Percentiles rank a stretch among this genome's conserved stretches.
These are phyloP conservation scores for Hygrophorus russula DNA, from an alignment of 768 basidiomycete species.

Conservation along the genomic window DNA sequence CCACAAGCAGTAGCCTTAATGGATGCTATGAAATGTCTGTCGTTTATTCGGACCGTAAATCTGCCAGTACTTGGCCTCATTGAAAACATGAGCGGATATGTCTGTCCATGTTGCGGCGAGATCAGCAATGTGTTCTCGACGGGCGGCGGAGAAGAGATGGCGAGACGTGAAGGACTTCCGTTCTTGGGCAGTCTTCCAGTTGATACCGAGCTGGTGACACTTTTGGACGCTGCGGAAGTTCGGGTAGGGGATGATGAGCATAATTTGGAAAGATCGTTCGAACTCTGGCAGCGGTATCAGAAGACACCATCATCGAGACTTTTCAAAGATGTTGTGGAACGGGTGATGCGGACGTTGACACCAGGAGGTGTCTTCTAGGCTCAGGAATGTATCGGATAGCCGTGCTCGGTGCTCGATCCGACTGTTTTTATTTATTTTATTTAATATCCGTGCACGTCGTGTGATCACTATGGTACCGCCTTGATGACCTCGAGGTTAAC, in stretches of 20 bases:
- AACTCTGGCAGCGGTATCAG: slow-evolving; percentile 49
- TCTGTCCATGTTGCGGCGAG: slow-evolving; percentile 95
- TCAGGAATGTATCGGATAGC: too few species aligned
- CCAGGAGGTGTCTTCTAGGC: too few species aligned
- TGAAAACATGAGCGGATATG: slow-evolving; percentile 99
- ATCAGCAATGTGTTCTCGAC: slow-evolving; percentile 91
- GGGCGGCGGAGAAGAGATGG: slow-evolving; percentile 88
- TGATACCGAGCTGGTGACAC: slow-evolving; percentile 79
- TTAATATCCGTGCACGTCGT: not conserved
- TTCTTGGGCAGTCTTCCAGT: slow-evolving; percentile 90
- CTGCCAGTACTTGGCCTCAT: slow-evolving; percentile 86
- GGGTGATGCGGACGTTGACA: not conserved
- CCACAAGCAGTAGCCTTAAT: slow-evolving; percentile 94
- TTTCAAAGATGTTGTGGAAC: slow-evolving; percentile 44
- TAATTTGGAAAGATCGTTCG: slow-evolving; percentile 25
- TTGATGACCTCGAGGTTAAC: too few species aligned
- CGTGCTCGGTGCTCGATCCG: too few species aligned
- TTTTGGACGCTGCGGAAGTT: slow-evolving; percentile 57
- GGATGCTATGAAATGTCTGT: slow-evolving; percentile 93
- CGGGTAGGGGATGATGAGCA: slow-evolving; percentile 9
- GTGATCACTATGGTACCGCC: too few species aligned
- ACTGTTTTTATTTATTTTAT: too few species aligned
- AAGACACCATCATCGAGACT: slow-evolving; percentile 59
- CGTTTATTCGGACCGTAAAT: slow-evolving; percentile 82
- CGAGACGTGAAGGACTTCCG: slow-evolving; percentile 52